These are phyloP conservation scores for Apiosordaria backusii DNA, from an alignment of 495 filamentous ascomycete genomes.

Conservation along the genomic window DNA sequence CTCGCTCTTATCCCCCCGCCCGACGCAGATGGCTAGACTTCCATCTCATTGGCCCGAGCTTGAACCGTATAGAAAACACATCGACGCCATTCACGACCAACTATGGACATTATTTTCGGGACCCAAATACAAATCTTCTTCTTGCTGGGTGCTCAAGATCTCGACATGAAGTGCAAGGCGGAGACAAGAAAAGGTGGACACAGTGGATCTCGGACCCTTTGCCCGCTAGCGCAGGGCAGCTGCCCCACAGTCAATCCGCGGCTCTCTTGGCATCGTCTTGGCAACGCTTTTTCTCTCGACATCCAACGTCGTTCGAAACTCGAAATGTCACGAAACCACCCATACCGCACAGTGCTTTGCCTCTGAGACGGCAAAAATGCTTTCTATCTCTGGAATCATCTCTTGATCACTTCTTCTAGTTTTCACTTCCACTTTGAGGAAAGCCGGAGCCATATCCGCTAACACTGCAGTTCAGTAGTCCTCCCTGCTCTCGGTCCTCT, in stretches of 20 bases:
- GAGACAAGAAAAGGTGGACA: not conserved
- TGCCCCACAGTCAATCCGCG: not conserved
- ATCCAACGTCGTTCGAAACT: not conserved
- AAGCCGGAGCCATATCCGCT: not conserved
- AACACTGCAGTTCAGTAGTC: not conserved
- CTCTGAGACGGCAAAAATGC: not conserved
- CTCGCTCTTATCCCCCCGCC: not conserved
- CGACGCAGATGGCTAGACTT: not conserved
- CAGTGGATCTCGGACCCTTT: not conserved
- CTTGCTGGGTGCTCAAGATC: no score
- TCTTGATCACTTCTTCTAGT: not conserved
- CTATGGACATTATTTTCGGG: not conserved
- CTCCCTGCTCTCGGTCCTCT: not conserved
- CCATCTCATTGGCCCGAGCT: not conserved
- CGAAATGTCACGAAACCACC: not conserved
- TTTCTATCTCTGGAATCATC: not conserved
- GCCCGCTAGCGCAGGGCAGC: not conserved
- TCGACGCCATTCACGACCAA: not conserved
- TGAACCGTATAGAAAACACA: not conserved
- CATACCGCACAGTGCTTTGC: not conserved
- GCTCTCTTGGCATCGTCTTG: not conserved
- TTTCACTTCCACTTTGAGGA: not conserved
- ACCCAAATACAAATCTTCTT: not conserved
- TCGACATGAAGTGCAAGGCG: not conserved
- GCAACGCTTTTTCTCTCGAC: slow-evolving; percentile 1